phyloP scores from a whole-genome alignment of 345 rosid genomes.

The Populus euphratica region DNA sequence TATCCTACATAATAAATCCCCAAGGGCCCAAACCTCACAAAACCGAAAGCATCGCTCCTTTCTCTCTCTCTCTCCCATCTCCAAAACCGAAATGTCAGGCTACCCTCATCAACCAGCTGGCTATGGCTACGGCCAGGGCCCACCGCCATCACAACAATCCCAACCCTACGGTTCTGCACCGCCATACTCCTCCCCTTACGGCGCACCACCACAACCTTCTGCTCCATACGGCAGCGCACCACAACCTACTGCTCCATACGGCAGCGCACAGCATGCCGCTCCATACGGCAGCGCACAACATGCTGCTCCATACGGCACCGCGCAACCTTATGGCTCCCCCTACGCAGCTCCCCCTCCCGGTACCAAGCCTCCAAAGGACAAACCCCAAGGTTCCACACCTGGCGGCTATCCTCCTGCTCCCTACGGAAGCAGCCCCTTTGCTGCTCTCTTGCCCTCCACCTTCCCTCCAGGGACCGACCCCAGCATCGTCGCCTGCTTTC shows the following conservation, averaged over 20 bases:
- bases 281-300: slow-evolving; percentile 40
- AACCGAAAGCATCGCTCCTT: too few relatives aligned
- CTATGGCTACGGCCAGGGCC: slow-evolving; percentile 51
- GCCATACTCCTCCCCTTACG: slow-evolving; percentile 23
- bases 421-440: slow-evolving; percentile 64
- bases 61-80: background rate
- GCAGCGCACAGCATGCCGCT: slow-evolving; percentile 34
- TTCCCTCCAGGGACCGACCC: slow-evolving; percentile 95
- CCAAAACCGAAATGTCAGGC: slow-evolving; percentile 35
- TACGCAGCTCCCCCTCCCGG: slow-evolving; percentile 37
- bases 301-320: slow-evolving; percentile 31
- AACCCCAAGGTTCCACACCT: slow-evolving; percentile 27
- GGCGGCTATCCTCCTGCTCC: slow-evolving; percentile 39
- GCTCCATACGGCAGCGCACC: slow-evolving; percentile 15
- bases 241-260: slow-evolving; percentile 29
- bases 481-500: slow-evolving; percentile 67
- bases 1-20: background rate
- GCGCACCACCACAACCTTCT: slow-evolving; percentile 23
- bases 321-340: slow-evolving; percentile 32
- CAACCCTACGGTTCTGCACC: slow-evolving; percentile 41
- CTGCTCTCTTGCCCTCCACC: slow-evolving; percentile 64
- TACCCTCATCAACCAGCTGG: slow-evolving; percentile 47
- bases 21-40: background rate
- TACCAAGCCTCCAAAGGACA: slow-evolving; percentile 62
- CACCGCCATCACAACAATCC: slow-evolving; percentile 30